A percentile compares a stretch with the other conserved stretches of the same genome.
Evolutionary conservation across 306 rosid species (phyloP).

Genomic region (Phaseolus lunatus): DNA sequence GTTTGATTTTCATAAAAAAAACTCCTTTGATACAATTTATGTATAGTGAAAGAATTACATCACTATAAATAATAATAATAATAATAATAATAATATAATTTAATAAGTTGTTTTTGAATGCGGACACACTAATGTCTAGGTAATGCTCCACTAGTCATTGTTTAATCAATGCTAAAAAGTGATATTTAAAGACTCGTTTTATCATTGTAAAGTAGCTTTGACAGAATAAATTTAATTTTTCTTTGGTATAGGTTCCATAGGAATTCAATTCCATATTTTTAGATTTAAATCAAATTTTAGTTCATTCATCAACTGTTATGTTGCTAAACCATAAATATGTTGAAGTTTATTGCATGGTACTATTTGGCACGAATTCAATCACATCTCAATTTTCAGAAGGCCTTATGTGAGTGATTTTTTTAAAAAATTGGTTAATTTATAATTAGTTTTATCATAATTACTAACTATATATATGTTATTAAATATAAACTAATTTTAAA

Average conservation of each 20-base stretch:
- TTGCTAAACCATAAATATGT: not conserved
- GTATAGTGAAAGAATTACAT: not conserved
- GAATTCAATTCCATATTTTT: not conserved
- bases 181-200: slow-evolving; percentile 20
- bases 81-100: not conserved
- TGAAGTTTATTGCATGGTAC: not conserved
- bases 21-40: not conserved
- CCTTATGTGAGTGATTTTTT: not conserved
- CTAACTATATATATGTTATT: no score
- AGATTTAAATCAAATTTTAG: not conserved
- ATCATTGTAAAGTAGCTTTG: slow-evolving; percentile 26
- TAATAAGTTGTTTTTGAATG: not conserved
- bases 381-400: not conserved
- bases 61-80: not conserved
- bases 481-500: no score
- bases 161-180: slow-evolving; percentile 33
- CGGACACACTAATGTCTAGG: not conserved
- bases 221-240: slow-evolving; percentile 23
- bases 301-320: not conserved
- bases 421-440: no score
- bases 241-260: not conserved
- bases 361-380: not conserved
- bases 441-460: no score
- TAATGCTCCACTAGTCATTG: slow-evolving; percentile 24
- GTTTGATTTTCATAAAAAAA: no score